Evolutionary conservation across 164 flowering plant genomes (phyloP), one percentile per base, ranked within the genome.

Genomic region (Berberis thunbergii): DNA sequence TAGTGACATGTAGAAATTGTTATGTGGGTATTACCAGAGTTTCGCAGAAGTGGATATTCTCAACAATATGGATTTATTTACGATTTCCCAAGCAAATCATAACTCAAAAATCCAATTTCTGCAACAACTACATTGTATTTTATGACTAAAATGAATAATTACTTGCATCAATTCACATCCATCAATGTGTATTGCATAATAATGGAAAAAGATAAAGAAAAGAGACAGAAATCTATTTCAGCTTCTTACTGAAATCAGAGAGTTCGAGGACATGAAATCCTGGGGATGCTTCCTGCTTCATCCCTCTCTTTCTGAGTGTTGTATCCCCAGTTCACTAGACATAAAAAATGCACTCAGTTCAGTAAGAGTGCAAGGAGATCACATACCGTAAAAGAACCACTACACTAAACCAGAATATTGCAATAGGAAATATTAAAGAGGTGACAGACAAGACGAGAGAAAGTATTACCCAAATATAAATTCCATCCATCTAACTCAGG

Each of bases 291-390:
- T 43, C 80, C 86, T 65, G 91, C 97, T 70, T 88, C 96, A 9
- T 81, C 89, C 68, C 96, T 83, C 76, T 93, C 96, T 60, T 78
- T 88, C 65, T 65, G 67, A 11, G 97, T 90, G 81, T 88, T 93
- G 79, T 90, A 93, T 0, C 97, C 97, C 96, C 98, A 93, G 60
- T 85, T 82, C 49, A 83, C 97, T 90, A 79, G 46, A 61, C 67
- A 75, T 73, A 70, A n/a, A 8, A 56, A 39, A 40, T 4, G 53
- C 45, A 26, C 10, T 49, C 11, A 68, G 54, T 53, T 62, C 62
- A 8, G 38, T 6, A 65, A 50, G 26, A 26, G 26, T 26, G 26
- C 26, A 26, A 26, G 26, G 26, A 26, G 26, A 26, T 1, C 61
- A 12, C 53, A 43, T 43, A 9, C 61, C 61, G 6, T 4, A 59